Evolutionary conservation across 495 filamentous ascomycete genomes (phyloP).

Genomic region (Paragyromitra xinjiangensis): DNA sequence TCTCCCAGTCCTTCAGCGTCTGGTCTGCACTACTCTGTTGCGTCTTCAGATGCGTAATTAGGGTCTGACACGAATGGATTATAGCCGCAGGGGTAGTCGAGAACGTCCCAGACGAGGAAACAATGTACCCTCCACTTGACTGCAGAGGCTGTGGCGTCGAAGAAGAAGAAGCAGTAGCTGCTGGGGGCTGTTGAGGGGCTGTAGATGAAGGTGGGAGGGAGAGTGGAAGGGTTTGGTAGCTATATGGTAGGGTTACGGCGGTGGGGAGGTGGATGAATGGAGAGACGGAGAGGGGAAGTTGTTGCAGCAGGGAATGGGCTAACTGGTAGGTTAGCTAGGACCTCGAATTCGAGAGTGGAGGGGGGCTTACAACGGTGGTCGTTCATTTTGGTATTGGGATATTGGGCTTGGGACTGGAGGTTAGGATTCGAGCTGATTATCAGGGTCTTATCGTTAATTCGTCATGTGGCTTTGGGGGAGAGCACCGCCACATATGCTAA

Average conservation of each 20-base stretch:
- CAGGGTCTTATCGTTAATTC: slow-evolving; percentile 14
- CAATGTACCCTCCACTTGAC: slow-evolving; percentile 45
- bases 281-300: slow-evolving; percentile 90
- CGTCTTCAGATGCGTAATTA: slow-evolving; percentile 75
- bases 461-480: slow-evolving; percentile 24
- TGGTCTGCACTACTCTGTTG: slow-evolving; percentile 71
- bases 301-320: slow-evolving; percentile 85
- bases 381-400: slow-evolving; percentile 34
- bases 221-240: slow-evolving; percentile 86
- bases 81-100: slow-evolving; percentile 58
- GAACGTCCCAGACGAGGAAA: slow-evolving; percentile 52
- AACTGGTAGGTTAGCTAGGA: slow-evolving; percentile 2
- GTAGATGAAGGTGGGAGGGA: slow-evolving; percentile 81
- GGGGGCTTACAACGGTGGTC: slow-evolving; percentile 50
- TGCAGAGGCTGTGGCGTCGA: background rate
- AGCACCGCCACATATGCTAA: slow-evolving; percentile 15
- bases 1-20: slow-evolving; percentile 74
- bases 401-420: background rate
- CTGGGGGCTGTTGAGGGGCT: slow-evolving; percentile 59
- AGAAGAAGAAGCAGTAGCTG: background rate
- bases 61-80: slow-evolving; percentile 40
- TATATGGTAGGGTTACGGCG: slow-evolving; percentile 91
- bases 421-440: slow-evolving; percentile 10
- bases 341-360: background rate
- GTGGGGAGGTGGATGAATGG: slow-evolving; percentile 92